Base-by-base conservation (phyloP, 352 stramenopile species). In the Pythium volutum region DNA sequence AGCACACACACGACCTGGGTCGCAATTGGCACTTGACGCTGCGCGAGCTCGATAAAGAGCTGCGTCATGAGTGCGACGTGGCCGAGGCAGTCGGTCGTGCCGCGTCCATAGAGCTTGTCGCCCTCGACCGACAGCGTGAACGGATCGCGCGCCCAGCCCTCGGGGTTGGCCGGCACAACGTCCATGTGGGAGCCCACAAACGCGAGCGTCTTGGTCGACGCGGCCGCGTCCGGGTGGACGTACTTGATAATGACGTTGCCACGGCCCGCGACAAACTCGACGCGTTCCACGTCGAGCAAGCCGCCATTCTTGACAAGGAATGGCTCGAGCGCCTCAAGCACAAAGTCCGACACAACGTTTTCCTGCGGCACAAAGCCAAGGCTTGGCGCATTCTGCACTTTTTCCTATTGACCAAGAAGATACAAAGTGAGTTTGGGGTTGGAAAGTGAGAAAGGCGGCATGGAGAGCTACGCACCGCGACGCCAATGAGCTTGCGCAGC, bases 171-270 rank as follows among this genome's bases (percentile, higher is more conserved):
- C 7, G 91, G 91, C 38, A 98, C 91, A 23, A 98, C 91, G 64
- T 98, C 92, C 77, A 98, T 76, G 72, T 98, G 91, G 49, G 81
- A 85, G 3, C 89, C 91, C 5, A 97, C 84, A 34, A 97, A 89
- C 23, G 85, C 87, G 34, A 96, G 62, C 26, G 89, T 97, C 62
- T 90, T 85, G 62, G 84, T 73, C 11, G 64, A 67, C n/a, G 33
- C 27, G 2, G 54, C 64, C 18, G 74, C 70, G 31, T 84, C 75
- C 14, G 74, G 54, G 23, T 83, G 74, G 25, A 55, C 34, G 54
- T 97, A 98, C 66, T 89, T 96, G 59, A 98, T 88, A 69, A 98
- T 96, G 47, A 98, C 73, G 54, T 98, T 97, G 58, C 91, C 89
- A 42, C 92, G 81, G 26, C 83, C 84, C 3, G 81, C 54, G 33